Evolutionary conservation across 1,139 yeast species (phyloP), one percentile per base, ranked within the genome.

Genomic region (Kodamaea derodonti): DNA sequence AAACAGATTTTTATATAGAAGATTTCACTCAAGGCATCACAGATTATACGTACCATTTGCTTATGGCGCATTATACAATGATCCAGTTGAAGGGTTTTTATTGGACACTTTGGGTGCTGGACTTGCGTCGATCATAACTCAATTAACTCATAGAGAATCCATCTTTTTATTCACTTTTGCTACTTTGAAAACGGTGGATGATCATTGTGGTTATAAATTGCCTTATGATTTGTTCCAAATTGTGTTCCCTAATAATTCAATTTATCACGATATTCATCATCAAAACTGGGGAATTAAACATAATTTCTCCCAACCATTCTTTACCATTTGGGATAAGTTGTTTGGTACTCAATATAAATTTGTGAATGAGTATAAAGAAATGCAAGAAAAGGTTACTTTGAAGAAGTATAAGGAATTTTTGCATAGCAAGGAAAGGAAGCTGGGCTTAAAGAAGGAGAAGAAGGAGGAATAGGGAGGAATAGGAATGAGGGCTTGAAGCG

Each of bases 251-350:
- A 92, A 92, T 64, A 90, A 92, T 53, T 86, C 97, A 10, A 84
- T 88, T 26, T 92, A 88, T 59, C 98, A 92, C 56, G 98, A 92
- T 61, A 88, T 92, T 48, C 98, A 92, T 57, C 98, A 92, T 62
- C 98, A 92, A 66, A 78, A 78, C 49, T 92, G 94, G 75, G 98
- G 98, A 23, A 82, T 92, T 62, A 88, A 87, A 66, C 81, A 82
- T 42, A 92, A 92, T 64, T 92, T 81, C 53, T 82, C 95, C n/a
- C 98, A 92, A 66, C 98, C 98, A 6, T 92, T 90, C 65, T 92
- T 92, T 62, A 83, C 90, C 3, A 78, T 87, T 52, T 92, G 98
- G 98, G 98, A 92, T 60, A 62, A 63, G 35, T 45, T 81, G 36
- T 72, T 75, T 40, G 75, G 78, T 37, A 86, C 97, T 2, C 79